These are phyloP conservation scores for Lactarius hengduanensis DNA, from an alignment of 768 basidiomycete species.

Conservation along the genomic window DNA sequence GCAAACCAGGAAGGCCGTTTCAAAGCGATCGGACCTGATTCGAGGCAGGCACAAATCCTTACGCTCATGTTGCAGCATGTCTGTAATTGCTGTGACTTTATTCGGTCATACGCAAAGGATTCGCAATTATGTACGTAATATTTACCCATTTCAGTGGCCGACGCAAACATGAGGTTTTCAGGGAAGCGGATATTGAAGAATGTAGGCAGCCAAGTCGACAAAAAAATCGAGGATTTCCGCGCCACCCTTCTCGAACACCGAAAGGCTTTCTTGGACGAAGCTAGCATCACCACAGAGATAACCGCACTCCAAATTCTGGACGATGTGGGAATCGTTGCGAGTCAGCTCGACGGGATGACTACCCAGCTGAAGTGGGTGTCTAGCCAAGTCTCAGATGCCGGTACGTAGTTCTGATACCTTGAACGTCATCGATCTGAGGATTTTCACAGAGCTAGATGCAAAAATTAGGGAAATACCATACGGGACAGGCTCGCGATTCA, in stretches of 20 bases:
- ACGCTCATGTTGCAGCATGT: not conserved
- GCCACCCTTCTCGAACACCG: not conserved
- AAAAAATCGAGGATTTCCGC: not conserved
- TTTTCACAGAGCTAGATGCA: not conserved
- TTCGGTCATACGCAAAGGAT: not conserved
- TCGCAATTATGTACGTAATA: not conserved
- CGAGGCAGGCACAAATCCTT: not conserved
- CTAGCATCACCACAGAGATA: not conserved
- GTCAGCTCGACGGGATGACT: not conserved
- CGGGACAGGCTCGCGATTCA: not conserved
- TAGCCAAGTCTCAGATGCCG: not conserved
- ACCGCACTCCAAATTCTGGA: slow-evolving; percentile 1
- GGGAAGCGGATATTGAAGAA: not conserved
- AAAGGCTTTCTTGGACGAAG: not conserved
- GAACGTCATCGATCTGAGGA: not conserved
- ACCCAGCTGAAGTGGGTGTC: not conserved
- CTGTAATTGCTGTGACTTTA: slow-evolving; percentile 1
- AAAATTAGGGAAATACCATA: not conserved
- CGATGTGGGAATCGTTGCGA: not conserved
- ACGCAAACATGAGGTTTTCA: not conserved
- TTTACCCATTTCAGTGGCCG: not conserved
- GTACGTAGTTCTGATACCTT: not conserved
- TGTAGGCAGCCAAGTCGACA: not conserved
- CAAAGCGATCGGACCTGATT: not conserved
- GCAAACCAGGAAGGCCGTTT: not conserved